These are phyloP conservation scores for Penicillium sp. DNA, from an alignment of 2,329 filamentous ascomycete genomes.

Conservation along the genomic window DNA sequence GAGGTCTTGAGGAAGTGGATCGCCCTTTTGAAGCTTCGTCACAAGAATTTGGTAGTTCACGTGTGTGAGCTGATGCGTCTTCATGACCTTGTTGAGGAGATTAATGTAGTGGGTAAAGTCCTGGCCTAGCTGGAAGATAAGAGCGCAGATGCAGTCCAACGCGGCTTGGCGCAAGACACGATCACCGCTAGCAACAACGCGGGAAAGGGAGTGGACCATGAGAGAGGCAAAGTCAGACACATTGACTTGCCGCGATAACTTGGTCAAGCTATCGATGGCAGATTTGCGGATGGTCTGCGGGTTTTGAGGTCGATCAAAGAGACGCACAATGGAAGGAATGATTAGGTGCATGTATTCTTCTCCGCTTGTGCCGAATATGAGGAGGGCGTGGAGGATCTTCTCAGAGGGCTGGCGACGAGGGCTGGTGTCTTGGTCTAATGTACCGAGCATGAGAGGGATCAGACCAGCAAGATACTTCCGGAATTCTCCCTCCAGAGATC, in stretches of 20 bases:
- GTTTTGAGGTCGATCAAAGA: constrained; percentile 87
- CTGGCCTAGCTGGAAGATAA: constrained; percentile 93
- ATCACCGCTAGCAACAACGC: constrained; percentile 75
- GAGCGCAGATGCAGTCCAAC: constrained; percentile 87
- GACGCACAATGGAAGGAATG: constrained; percentile 88
- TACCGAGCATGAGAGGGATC: constrained; percentile 89
- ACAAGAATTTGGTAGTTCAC: constrained; percentile 91
- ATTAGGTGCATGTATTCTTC: constrained; percentile 99
- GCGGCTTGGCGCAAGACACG: constrained; percentile 74
- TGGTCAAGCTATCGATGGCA: constrained; percentile 92
- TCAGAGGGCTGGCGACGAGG: constrained; percentile 79
- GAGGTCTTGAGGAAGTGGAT: constrained; percentile 90
- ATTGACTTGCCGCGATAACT: constrained; percentile 93
- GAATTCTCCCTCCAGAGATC: constrained; percentile 95
- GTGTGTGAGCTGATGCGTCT: constrained; percentile 78
- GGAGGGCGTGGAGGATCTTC: constrained; percentile 87
- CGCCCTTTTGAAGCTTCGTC: constrained; percentile 89
- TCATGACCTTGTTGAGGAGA: constrained; percentile 85
- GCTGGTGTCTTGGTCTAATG: constrained; percentile 82
- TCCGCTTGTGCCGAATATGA: constrained; percentile 91
- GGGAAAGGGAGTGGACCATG: constrained; percentile 89
- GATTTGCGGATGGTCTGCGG: constrained; percentile 77
- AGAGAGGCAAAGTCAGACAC: constrained; percentile 95
- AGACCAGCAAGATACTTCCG: constrained; percentile 90
- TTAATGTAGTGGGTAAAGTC: constrained; percentile 95